These are phyloP conservation scores for Podospora appendiculata DNA, from an alignment of 495 filamentous ascomycete genomes.

Conservation along the genomic window DNA sequence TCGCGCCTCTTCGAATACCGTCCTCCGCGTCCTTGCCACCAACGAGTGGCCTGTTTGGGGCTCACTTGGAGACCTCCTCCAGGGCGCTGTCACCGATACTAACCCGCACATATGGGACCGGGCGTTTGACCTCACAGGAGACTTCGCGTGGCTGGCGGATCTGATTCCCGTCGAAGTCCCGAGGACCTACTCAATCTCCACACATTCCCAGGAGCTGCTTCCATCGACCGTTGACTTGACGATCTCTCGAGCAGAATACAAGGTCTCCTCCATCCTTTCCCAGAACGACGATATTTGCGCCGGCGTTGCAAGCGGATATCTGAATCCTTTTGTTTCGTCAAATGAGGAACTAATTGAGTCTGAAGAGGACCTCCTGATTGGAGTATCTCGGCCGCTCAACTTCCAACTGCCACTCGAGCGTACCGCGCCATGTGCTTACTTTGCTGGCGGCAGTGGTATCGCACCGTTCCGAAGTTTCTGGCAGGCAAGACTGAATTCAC, in stretches of 20 bases:
- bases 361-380: constrained; percentile 36
- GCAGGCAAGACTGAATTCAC: constrained; percentile 31
- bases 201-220: constrained; percentile 35
- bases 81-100: constrained; percentile 35
- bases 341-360: constrained; percentile 23
- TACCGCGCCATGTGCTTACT: constrained; percentile 40
- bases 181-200: constrained; percentile 44
- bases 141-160: constrained; percentile 38
- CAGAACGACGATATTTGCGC: constrained; percentile 25
- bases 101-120: constrained; percentile 39
- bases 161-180: constrained; percentile 40
- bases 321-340: constrained; percentile 34
- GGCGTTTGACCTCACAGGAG: constrained; percentile 31
- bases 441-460: constrained; percentile 44
- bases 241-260: constrained; percentile 39
- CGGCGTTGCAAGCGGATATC: constrained; percentile 42
- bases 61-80: constrained; percentile 38
- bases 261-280: constrained; percentile 32
- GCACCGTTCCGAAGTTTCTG: constrained; percentile 46
- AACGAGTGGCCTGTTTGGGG: constrained; percentile 42
- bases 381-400: constrained; percentile 40
- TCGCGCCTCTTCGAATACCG: constrained; percentile 38
- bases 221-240: constrained; percentile 40
- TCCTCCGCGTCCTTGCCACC: constrained; percentile 39
- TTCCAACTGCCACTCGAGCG: constrained; percentile 41